phyloP scores from a whole-genome alignment of 441 rosid genomes.

The Arabidopsis lyrata region DNA sequence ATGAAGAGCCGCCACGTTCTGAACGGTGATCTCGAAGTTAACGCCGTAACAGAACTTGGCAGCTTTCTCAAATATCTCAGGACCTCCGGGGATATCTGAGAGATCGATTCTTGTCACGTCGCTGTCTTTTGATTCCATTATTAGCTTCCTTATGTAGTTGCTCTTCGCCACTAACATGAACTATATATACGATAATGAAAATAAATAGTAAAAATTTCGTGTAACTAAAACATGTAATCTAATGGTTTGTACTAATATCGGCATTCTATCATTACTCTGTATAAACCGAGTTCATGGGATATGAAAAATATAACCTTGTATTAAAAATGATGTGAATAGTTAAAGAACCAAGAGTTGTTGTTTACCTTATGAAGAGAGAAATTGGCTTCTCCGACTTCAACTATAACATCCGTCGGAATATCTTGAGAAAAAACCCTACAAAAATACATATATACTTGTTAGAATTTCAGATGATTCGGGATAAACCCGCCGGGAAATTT shows the following conservation, averaged over 20 bases:
- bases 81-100: conserved; percentile 85
- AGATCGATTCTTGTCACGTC: conserved; percentile 68
- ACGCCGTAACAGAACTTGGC: conserved; percentile 88
- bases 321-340: neutral
- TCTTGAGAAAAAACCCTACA: conserved; percentile 91
- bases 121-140: conserved; percentile 68
- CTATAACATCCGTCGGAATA: conserved; percentile 75
- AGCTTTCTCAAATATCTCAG: conserved; percentile 82
- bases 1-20: conserved; percentile 82
- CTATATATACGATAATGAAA: conserved; percentile 45
- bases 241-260: neutral
- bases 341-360: conserved; percentile 6
- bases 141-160: conserved; percentile 76
- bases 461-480: neutral
- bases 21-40: conserved; percentile 87
- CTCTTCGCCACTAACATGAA: conserved; percentile 92
- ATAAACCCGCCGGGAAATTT: neutral
- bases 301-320: too few species aligned
- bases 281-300: neutral
- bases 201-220: neutral
- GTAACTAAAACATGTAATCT: neutral
- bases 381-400: conserved; percentile 76
- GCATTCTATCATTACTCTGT: neutral
- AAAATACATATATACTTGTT: conserved; percentile 8
- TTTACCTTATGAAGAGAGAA: conserved; percentile 89